phyloP scores from a whole-genome alignment of 371 early-diverging fungal genomes.

The Syncephalastrum contaminatum region DNA sequence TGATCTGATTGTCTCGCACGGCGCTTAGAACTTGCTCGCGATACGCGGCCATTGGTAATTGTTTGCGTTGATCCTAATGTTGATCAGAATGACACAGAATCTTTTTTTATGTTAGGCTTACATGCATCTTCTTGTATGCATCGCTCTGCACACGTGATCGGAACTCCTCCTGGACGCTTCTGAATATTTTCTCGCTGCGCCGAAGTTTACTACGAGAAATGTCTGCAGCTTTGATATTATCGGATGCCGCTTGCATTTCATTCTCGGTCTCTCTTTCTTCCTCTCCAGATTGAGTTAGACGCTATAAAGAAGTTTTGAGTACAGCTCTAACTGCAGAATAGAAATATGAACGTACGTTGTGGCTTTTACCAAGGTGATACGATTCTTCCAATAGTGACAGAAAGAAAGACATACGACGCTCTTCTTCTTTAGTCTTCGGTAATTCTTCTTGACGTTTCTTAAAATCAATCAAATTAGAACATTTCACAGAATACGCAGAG shows the following conservation, averaged over 20 bases:
- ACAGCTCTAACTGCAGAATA: too few relatives aligned
- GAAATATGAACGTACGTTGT: slow-evolving; percentile 10
- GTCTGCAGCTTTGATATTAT: too few relatives aligned
- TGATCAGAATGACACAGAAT: background rate
- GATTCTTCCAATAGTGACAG: slow-evolving; percentile 24
- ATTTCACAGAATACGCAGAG: background rate
- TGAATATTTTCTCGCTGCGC: slow-evolving; percentile 8
- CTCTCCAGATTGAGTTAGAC: too few relatives aligned
- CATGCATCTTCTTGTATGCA: slow-evolving; percentile 38
- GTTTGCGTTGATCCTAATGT: slow-evolving; percentile 47
- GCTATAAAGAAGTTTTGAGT: too few relatives aligned
- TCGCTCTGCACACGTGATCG: slow-evolving; percentile 30
- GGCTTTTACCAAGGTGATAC: background rate
- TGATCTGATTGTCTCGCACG: slow-evolving; percentile 59
- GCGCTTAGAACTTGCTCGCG: slow-evolving; percentile 53
- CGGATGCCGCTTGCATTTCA: too few relatives aligned
- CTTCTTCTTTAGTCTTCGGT: slow-evolving; percentile 21
- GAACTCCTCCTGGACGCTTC: slow-evolving; percentile 11
- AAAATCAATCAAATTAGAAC: background rate
- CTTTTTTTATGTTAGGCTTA: background rate
- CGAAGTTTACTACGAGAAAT: background rate
- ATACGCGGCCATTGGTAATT: slow-evolving; percentile 63
- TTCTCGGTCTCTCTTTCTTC: too few relatives aligned
- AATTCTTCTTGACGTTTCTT: slow-evolving; percentile 16
- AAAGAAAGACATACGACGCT: slow-evolving; percentile 28